Evolutionary conservation across 164 flowering plant genomes (phyloP).

Genomic region (Liriodendron chinense): DNA sequence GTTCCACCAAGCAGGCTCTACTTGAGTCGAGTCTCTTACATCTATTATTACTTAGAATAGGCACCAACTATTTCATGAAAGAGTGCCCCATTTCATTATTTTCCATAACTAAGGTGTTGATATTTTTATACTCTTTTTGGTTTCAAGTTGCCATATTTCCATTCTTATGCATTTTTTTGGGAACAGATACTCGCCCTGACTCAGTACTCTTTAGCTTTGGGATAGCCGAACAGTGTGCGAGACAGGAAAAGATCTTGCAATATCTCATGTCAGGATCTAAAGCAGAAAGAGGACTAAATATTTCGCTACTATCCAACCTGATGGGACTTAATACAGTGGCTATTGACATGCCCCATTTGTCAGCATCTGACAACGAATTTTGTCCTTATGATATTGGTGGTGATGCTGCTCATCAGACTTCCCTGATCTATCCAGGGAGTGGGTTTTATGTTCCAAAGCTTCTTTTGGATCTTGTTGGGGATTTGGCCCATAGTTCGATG

Average conservation of each 20-base stretch:
- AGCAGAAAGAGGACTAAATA: slow-evolving; percentile 34
- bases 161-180: slow-evolving; percentile 9
- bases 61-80: neutral
- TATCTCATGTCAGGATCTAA: slow-evolving; percentile 49
- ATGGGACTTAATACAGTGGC: slow-evolving; percentile 37
- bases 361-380: slow-evolving; percentile 14
- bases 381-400: slow-evolving; percentile 12
- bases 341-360: slow-evolving; percentile 20
- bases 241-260: slow-evolving; percentile 49
- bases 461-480: slow-evolving; percentile 40
- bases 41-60: no score
- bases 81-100: neutral
- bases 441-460: slow-evolving; percentile 31
- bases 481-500: slow-evolving; percentile 37
- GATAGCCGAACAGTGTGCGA: slow-evolving; percentile 48
- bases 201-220: slow-evolving; percentile 47
- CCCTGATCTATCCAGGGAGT: slow-evolving; percentile 38
- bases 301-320: slow-evolving; percentile 42
- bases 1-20: no score
- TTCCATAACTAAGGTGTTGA: neutral
- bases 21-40: neutral
- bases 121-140: neutral
- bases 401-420: slow-evolving; percentile 16
- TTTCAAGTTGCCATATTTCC: no score
- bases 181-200: slow-evolving; percentile 36